These are phyloP conservation scores for Heracleum sosnowskyi DNA, from an alignment of 129 eudicot genomes.

Conservation along the genomic window DNA sequence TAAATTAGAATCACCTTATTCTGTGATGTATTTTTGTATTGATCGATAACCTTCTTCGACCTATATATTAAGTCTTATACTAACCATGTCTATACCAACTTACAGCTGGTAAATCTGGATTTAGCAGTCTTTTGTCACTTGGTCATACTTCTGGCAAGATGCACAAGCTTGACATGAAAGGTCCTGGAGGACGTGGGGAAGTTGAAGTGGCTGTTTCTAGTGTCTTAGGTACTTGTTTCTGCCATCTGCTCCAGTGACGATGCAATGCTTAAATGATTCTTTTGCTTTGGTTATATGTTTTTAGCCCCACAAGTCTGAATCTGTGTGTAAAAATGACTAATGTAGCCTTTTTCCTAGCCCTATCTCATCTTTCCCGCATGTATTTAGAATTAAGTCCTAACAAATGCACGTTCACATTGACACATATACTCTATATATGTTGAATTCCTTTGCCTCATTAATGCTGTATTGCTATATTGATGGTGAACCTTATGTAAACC, in stretches of 20 bases:
- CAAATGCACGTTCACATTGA: background rate
- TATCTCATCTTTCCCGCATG: background rate
- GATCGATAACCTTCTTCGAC: background rate
- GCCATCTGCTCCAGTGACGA: background rate
- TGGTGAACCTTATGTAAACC: background rate
- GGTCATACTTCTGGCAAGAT: constrained; percentile 70
- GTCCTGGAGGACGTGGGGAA: constrained; percentile 99
- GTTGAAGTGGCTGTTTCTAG: constrained; percentile 98
- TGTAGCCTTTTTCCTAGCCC: background rate
- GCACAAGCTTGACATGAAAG: constrained; percentile 93
- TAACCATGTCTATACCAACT: background rate
- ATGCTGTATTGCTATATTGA: background rate
- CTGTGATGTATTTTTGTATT: background rate
- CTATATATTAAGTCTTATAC: background rate
- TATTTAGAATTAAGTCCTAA: background rate
- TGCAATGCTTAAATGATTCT: background rate
- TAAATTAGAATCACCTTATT: background rate
- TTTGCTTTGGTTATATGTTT: background rate
- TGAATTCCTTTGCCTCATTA: background rate
- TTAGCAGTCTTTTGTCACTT: constrained; percentile 81
- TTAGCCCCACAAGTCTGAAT: background rate
- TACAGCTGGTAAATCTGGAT: constrained; percentile 87
- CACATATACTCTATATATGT: background rate
- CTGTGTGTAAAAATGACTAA: background rate
- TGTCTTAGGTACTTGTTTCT: constrained; percentile 46